phyloP scores from a whole-genome alignment of 768 basidiomycete species.

The Rhodotorula kratochvilovae region DNA sequence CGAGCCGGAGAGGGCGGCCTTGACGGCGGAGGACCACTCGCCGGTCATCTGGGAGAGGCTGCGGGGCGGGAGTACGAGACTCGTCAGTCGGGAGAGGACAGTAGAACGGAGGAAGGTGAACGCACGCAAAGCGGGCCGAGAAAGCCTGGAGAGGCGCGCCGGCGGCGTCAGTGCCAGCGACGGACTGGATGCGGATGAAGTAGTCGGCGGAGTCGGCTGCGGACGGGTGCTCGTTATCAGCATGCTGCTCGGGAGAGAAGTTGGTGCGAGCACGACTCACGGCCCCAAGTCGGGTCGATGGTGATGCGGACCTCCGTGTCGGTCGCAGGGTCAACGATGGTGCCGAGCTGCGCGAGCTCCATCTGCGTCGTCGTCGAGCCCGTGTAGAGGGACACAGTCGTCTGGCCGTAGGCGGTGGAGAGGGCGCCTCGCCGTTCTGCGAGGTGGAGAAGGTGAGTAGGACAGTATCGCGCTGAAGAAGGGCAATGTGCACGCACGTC shows the following conservation, averaged over 20 bases:
- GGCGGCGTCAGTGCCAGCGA: background rate
- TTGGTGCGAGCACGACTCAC: background rate
- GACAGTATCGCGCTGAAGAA: no score
- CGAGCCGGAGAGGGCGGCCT: background rate
- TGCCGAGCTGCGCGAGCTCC: slow-evolving; percentile 8
- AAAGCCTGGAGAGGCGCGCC: slow-evolving; percentile 23
- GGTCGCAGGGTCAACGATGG: slow-evolving; percentile 10
- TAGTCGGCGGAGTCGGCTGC: slow-evolving; percentile 14
- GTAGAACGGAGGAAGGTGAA: background rate
- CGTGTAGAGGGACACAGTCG: slow-evolving; percentile 11
- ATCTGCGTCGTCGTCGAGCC: slow-evolving; percentile 3
- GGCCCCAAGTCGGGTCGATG: slow-evolving; percentile 12
- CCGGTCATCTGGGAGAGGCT: slow-evolving; percentile 1
- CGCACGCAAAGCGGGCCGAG: slow-evolving; percentile 22
- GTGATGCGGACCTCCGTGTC: background rate
- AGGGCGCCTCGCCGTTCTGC: background rate
- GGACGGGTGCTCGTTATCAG: background rate
- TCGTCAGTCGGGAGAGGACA: background rate
- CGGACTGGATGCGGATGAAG: slow-evolving; percentile 27
- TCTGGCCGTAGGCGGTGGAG: background rate
- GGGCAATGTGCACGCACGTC: background rate
- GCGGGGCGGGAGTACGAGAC: background rate
- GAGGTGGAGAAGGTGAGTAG: background rate
- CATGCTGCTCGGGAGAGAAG: background rate
- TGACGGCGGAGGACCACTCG: background rate